Percentiles rank a stretch among this genome's conserved stretches.
phyloP scores from a whole-genome alignment of 2,329 filamentous ascomycete genomes.

The Fusarium austroafricanum region DNA sequence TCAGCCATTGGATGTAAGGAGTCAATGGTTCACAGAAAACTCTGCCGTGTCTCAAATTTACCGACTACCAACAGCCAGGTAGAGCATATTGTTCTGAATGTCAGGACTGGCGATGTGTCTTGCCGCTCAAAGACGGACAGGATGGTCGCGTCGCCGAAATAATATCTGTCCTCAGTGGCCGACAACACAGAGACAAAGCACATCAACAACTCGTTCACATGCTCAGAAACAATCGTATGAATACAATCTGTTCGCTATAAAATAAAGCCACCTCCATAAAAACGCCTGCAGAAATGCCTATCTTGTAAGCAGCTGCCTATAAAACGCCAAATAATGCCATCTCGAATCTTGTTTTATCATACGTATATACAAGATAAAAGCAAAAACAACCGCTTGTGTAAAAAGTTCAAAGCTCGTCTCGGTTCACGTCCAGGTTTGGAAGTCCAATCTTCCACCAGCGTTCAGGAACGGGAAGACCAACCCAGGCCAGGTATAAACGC shows the following conservation, averaged over 20 bases:
- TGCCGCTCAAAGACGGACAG: too few relatives aligned
- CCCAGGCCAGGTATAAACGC: constrained; percentile 62
- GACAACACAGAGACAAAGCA: neutral
- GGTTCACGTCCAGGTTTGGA: constrained; percentile 55
- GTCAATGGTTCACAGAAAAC: too few relatives aligned
- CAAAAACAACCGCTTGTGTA: constrained; percentile 2
- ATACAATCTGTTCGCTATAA: constrained; percentile 14
- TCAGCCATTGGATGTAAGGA: neutral
- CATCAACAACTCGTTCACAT: neutral
- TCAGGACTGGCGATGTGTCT: too few relatives aligned
- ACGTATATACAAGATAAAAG: neutral
- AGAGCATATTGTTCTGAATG: too few relatives aligned
- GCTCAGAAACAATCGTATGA: neutral
- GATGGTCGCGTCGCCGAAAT: too few relatives aligned
- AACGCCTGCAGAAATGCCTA: constrained; percentile 26
- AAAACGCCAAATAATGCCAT: constrained; percentile 20
- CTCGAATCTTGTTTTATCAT: neutral
- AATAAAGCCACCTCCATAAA: neutral
- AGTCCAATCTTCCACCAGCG: constrained; percentile 61
- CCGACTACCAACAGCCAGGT: too few relatives aligned
- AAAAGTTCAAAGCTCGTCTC: constrained; percentile 61
- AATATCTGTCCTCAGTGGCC: neutral
- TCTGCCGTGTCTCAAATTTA: too few relatives aligned
- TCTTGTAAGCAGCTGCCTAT: neutral
- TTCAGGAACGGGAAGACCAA: constrained; percentile 64